Conservation (phyloP, 805 yeast species). For the Candida golubevii region DNA sequence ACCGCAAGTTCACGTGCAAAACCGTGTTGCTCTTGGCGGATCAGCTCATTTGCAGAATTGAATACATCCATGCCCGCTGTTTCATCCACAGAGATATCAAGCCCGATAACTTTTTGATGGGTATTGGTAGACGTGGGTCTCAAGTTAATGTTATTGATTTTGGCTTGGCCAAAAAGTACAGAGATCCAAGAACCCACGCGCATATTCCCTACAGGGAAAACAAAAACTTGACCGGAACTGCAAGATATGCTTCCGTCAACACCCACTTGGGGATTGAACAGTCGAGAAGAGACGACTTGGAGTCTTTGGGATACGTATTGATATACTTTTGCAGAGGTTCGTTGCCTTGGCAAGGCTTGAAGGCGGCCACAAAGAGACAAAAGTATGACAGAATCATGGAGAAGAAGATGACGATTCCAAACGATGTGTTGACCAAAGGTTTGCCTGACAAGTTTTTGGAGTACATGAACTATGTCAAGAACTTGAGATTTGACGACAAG, state of each 20-base stretch:
- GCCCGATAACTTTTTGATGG: conserved; percentile 83
- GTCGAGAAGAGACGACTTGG: conserved; percentile 20
- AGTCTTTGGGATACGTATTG: conserved; percentile 20
- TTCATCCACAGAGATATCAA: conserved; percentile 83
- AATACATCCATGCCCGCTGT: conserved; percentile 91
- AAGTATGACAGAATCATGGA: conserved; percentile 23
- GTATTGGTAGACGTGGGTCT: conserved; percentile 89
- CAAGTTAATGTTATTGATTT: conserved; percentile 93
- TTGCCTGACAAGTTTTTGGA: conserved; percentile 86
- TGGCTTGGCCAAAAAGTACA: conserved; percentile 88
- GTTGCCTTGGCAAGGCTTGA: conserved; percentile 22
- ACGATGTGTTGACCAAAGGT: conserved; percentile 42
- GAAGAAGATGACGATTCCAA: conserved; percentile 21
- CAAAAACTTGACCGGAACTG: conserved; percentile 22
- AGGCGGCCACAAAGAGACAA: conserved; percentile 21
- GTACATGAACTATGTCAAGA: conserved; percentile 83
- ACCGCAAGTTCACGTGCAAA: conserved; percentile 86
- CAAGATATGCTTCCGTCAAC: conserved; percentile 21
- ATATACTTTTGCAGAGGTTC: conserved; percentile 21
- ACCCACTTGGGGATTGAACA: conserved; percentile 22
- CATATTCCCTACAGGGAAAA: conserved; percentile 64
- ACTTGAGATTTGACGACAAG: conserved; percentile 90
- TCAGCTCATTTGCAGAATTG: conserved; percentile 90
- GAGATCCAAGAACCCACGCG: conserved; percentile 90
- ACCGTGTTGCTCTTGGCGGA: conserved; percentile 91